phyloP scores from a whole-genome alignment of 1,284 basidiomycete genomes.

The Meira nashicola region DNA sequence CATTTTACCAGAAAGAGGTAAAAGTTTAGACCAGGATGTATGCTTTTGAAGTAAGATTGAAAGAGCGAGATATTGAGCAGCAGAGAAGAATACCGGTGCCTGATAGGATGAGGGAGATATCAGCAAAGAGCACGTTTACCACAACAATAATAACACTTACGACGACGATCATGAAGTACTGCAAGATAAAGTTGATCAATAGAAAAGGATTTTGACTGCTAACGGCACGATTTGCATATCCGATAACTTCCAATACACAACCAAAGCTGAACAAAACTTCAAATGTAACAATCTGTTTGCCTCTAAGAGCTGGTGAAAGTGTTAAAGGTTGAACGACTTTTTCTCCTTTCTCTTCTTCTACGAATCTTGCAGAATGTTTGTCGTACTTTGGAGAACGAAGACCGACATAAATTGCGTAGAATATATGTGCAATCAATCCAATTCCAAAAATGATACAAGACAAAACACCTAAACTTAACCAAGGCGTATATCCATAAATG shows the following conservation, averaged over 20 bases:
- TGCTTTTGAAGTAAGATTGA: slow-evolving; percentile 39
- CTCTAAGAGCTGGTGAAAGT: no score
- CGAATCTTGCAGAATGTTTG: no score
- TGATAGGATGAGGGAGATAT: no score
- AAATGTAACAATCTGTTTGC: slow-evolving; percentile 12
- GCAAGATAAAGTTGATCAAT: slow-evolving; percentile 35
- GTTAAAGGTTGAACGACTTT: no score
- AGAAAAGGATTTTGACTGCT: slow-evolving; percentile 27
- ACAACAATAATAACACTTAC: slow-evolving; percentile 39
- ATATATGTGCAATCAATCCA: slow-evolving; percentile 38
- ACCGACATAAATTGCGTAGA: no score
- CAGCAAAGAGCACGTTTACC: neutral
- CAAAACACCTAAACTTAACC: slow-evolving; percentile 42
- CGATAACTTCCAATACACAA: slow-evolving; percentile 19
- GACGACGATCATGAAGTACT: slow-evolving; percentile 56
- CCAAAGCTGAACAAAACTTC: slow-evolving; percentile 21
- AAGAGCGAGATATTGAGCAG: slow-evolving; percentile 53
- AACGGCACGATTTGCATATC: slow-evolving; percentile 23
- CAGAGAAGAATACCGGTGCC: slow-evolving; percentile 54
- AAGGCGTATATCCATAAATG: slow-evolving; percentile 54
- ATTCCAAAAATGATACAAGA: slow-evolving; percentile 48
- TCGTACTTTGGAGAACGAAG: no score
- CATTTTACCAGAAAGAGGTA: slow-evolving; percentile 38
- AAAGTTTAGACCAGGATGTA: slow-evolving; percentile 19
- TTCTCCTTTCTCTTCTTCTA: slow-evolving; percentile 18